Percentiles rank a stretch among this genome's conserved stretches.
phyloP scores from a whole-genome alignment of 495 filamentous ascomycete species.

The Entonaema liquescens region DNA sequence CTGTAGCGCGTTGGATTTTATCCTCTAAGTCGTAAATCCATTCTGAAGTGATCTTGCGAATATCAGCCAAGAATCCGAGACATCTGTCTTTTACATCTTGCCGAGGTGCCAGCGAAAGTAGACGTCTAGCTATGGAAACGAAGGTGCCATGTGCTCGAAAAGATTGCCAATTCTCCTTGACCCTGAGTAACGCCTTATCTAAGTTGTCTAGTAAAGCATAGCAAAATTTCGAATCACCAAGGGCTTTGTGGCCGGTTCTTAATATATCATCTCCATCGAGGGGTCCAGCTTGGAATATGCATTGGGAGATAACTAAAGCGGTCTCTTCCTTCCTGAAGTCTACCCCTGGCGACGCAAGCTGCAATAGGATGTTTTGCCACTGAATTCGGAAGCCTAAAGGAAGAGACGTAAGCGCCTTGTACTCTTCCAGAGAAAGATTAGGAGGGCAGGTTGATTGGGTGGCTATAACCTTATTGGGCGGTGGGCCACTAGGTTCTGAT shows the following conservation, averaged over 20 bases:
- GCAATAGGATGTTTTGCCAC: constrained; percentile 63
- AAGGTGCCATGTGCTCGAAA: constrained; percentile 51
- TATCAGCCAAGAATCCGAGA: constrained; percentile 38
- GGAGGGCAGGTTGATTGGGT: constrained; percentile 53
- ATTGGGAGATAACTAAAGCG: constrained; percentile 57
- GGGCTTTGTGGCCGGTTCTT: constrained; percentile 28
- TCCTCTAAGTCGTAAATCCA: constrained; percentile 47
- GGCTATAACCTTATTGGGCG: constrained; percentile 58
- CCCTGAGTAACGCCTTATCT: constrained; percentile 31
- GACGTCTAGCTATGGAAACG: constrained; percentile 45
- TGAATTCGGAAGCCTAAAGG: constrained; percentile 60
- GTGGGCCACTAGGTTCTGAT: constrained; percentile 34
- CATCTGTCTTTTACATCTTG: constrained; percentile 11
- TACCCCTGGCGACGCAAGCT: constrained; percentile 58
- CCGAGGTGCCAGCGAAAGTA: constrained; percentile 49
- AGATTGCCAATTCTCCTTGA: constrained; percentile 62
- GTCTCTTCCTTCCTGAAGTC: constrained; percentile 59
- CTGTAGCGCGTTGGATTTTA: constrained; percentile 30
- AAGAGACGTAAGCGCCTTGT: constrained; percentile 57
- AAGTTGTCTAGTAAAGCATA: constrained; percentile 34
- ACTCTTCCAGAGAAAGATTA: constrained; percentile 60
- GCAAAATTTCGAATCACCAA: constrained; percentile 27
- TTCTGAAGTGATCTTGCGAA: constrained; percentile 37
- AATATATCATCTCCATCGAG: constrained; percentile 5
- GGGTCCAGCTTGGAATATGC: constrained; percentile 60